Conservation (phyloP, 176 grass and related monocot species). For the barley (Hordeum vulgare) region MorexV3_pseudomolecules_assembly NC_058518.1:486475965-486476464, state of each 20-base stretch:
- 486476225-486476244: constrained; percentile 11
- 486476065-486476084: neutral
- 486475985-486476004: neutral
- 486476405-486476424: neutral
- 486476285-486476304: constrained; percentile 36
- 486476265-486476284: constrained; percentile 33
- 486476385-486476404: neutral
- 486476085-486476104: neutral
- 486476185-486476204: no score
- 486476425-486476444: neutral
- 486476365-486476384: constrained; percentile 7
- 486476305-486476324: constrained; percentile 7
- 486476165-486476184: neutral
- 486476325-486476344: neutral
- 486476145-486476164: neutral
- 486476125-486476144: neutral
- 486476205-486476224: neutral
- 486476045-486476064: neutral
- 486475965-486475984: neutral
- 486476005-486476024: neutral
- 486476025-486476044: neutral
- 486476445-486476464: neutral
- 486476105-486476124: neutral
- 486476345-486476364: neutral
- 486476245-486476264: constrained; percentile 28